Base-by-base conservation (phyloP, 805 yeast species). In the Ogataea thermomethanolica region DNA sequence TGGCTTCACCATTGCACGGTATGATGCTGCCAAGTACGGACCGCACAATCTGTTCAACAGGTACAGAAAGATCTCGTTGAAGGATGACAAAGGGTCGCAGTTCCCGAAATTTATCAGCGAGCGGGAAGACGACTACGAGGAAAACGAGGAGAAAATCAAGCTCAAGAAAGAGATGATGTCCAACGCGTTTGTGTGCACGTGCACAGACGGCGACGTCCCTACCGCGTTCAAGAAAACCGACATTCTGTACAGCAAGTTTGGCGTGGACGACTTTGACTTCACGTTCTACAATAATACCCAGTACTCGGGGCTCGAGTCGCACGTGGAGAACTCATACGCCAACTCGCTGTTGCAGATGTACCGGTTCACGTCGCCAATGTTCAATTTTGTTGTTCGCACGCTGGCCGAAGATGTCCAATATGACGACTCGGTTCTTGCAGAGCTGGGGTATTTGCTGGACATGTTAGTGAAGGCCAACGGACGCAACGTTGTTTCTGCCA, bases 181-280 rank as follows among this genome's bases (percentile, higher is more conserved):
- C 17, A 38, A 47, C 29, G 46, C 58, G 0, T 69, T 69, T 33
- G 65, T 59, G 8, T 58, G 52, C 35, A 64, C 55, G 17, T 49
- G 63, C 2, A 25, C 49, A 1, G 52, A 65, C 41, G 66, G 73
- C 53, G 56, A 64, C 25, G 70, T 79, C 1, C 96, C 96, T 1
- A 81, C 81, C 37, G 84, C 90, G 25, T 91, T 83, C 64, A 69
- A 79, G 29, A 78, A 80, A 51, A 67, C 87, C 33, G 84, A 82
- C 44, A 85, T 91, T 39, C 74, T 82, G 29, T 91, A 90, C 61
- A 84, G 95, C 41, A 81, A 78, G 53, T 91, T 88, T 61, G 99
- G 99, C 21, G 89, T 93, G 23, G 88, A 84, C 51, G 96, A 89
- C 60, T 93, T 93, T 64, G 96, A 91, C 64, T 91, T 93, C 58